Conservation (phyloP, 345 rosid genomes). For the sweet orange (Citrus sinensis) region DNA sequence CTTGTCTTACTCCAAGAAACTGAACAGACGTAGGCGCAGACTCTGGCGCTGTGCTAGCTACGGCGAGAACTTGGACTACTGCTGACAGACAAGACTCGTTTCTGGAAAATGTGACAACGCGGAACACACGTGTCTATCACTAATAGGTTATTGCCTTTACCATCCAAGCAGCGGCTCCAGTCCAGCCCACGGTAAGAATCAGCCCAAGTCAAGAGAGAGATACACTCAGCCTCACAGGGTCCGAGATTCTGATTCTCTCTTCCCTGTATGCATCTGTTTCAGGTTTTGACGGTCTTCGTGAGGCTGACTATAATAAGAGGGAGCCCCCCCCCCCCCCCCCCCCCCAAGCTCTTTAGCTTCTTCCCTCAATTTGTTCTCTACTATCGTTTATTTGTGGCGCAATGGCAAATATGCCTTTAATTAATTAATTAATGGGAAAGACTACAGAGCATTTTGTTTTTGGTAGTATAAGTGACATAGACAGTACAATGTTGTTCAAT, state of each 20-base stretch:
- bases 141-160: constrained; percentile 3
- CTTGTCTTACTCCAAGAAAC: not conserved
- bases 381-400: not conserved
- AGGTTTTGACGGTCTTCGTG: not conserved
- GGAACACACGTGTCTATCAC: not conserved
- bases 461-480: not conserved
- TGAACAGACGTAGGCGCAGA: not conserved
- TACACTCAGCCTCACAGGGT: not conserved
- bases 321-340: no score
- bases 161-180: constrained; percentile 16
- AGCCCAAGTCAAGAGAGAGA: not conserved
- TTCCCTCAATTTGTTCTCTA: not conserved
- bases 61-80: not conserved
- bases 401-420: not conserved
- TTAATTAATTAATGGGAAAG: no score
- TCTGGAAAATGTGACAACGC: not conserved
- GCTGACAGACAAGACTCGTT: not conserved
- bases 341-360: not conserved
- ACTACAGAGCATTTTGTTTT: no score
- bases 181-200: constrained; percentile 11
- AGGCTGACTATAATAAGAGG: not conserved
- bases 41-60: not conserved
- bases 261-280: constrained; percentile 13
- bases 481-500: not conserved
- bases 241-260: constrained; percentile 16